Evolutionary conservation across 306 rosid species (phyloP).

Genomic region (Acmispon strigosus): DNA sequence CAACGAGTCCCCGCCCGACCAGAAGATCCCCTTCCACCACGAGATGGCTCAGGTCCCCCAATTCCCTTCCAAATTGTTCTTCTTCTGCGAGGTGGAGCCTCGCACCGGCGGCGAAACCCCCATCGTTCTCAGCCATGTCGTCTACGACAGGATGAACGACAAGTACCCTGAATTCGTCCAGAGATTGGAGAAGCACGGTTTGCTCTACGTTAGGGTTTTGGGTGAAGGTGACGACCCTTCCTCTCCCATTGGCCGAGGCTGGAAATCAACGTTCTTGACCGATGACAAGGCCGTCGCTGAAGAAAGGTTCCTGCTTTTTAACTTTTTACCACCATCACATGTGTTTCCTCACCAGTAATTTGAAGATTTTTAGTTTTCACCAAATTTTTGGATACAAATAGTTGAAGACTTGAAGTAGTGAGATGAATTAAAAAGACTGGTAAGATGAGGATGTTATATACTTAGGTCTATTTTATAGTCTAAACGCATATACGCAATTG

Average conservation of each 20-base stretch:
- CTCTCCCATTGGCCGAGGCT: conserved; percentile 89
- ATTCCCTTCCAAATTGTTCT: conserved; percentile 71
- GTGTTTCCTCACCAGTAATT: too few species aligned
- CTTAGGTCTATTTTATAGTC: too few species aligned
- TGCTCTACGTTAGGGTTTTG: conserved; percentile 62
- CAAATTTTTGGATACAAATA: too few species aligned
- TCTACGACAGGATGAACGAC: conserved; percentile 65
- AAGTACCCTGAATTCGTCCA: conserved; percentile 65
- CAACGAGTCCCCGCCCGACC: conserved; percentile 87
- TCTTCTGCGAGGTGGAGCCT: conserved; percentile 87
- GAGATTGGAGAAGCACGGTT: conserved; percentile 59
- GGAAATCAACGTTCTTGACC: conserved; percentile 93
- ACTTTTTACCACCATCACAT: too few species aligned
- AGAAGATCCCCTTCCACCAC: conserved; percentile 82
- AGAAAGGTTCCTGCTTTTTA: conserved; percentile 45
- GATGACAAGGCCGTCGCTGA: conserved; percentile 60
- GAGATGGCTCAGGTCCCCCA: conserved; percentile 94
- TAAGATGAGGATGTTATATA: too few species aligned
- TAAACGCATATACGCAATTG: too few species aligned
- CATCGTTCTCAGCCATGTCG: conserved; percentile 71
- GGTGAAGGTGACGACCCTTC: conserved; percentile 74
- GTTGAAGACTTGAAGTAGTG: too few species aligned
- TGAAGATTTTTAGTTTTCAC: too few species aligned
- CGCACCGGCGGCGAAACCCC: conserved; percentile 84
- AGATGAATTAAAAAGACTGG: too few species aligned